Evolutionary conservation across 768 basidiomycete species (phyloP).

Genomic region (Suillus plorans): DNA sequence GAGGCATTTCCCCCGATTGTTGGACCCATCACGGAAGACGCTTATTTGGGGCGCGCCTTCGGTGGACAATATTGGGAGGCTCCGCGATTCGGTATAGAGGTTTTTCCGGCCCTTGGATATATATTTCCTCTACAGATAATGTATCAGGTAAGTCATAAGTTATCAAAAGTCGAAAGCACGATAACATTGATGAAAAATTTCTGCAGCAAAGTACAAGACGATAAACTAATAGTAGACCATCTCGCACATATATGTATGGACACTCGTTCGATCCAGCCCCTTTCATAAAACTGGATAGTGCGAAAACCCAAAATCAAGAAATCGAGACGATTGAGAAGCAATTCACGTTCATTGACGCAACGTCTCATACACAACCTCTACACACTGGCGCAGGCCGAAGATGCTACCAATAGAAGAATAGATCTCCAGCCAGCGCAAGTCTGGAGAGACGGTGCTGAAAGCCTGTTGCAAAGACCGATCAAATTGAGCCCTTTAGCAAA

Average conservation of each 20-base stretch:
- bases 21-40: conserved; percentile 64
- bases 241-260: background rate
- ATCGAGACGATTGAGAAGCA: background rate
- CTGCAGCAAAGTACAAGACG: background rate
- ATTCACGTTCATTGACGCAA: conserved; percentile 5
- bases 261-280: conserved; percentile 10
- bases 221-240: conserved; percentile 10
- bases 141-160: background rate
- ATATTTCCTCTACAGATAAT: background rate
- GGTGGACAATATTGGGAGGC: conserved; percentile 58
- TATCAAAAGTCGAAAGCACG: background rate
- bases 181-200: conserved; percentile 1
- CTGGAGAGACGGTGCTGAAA: conserved; percentile 56
- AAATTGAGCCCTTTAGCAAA: conserved; percentile 23
- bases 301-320: conserved; percentile 4
- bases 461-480: conserved; percentile 12
- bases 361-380: conserved; percentile 51
- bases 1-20: conserved; percentile 44
- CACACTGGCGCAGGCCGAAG: conserved; percentile 59
- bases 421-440: conserved; percentile 49
- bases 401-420: conserved; percentile 10
- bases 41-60: conserved; percentile 74
- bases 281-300: background rate
- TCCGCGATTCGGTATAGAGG: conserved; percentile 28
- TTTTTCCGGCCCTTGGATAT: background rate